Evolutionary conservation across 2,329 filamentous ascomycete genomes (phyloP).

Genomic region (Mycosphaerella sp.): DNA sequence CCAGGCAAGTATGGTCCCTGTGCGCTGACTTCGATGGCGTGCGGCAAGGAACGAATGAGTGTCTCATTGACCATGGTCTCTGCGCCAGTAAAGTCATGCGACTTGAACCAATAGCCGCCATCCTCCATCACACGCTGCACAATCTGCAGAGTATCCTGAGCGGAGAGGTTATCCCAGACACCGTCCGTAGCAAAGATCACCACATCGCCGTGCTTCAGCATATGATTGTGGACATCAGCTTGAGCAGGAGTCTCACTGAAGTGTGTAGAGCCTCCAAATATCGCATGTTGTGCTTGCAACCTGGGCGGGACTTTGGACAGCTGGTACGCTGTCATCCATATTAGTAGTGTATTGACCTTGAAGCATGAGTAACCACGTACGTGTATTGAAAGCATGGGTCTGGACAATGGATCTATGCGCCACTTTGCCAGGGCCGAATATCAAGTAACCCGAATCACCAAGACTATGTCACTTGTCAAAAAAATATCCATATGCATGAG

Average conservation of each 20-base stretch:
- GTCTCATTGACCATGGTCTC: conserved; percentile 30
- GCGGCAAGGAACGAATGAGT: conserved; percentile 23
- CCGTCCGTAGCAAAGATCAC: conserved; percentile 93
- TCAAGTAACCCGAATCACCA: conserved; percentile 89
- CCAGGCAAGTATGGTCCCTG: conserved; percentile 61
- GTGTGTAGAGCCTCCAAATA: conserved; percentile 66
- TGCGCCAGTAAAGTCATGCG: conserved; percentile 24
- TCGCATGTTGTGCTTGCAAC: conserved; percentile 70
- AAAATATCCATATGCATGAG: conserved; percentile 1
- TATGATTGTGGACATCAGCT: conserved; percentile 70
- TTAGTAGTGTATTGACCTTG: neutral
- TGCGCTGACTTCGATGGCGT: conserved; percentile 24
- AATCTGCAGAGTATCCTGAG: conserved; percentile 78
- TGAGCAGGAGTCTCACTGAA: conserved; percentile 80
- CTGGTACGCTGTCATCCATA: conserved; percentile 57
- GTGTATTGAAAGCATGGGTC: conserved; percentile 96
- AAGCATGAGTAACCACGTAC: neutral
- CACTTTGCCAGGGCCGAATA: conserved; percentile 78
- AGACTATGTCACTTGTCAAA: conserved; percentile 43
- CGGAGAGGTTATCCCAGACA: conserved; percentile 91
- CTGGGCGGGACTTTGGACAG: conserved; percentile 78
- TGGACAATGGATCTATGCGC: conserved; percentile 78
- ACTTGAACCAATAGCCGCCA: conserved; percentile 33
- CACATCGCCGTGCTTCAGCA: conserved; percentile 82
- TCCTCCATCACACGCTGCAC: conserved; percentile 63